Evolutionary conservation across 2,329 filamentous ascomycete species (phyloP).

Genomic region (Penicillium sp.): DNA sequence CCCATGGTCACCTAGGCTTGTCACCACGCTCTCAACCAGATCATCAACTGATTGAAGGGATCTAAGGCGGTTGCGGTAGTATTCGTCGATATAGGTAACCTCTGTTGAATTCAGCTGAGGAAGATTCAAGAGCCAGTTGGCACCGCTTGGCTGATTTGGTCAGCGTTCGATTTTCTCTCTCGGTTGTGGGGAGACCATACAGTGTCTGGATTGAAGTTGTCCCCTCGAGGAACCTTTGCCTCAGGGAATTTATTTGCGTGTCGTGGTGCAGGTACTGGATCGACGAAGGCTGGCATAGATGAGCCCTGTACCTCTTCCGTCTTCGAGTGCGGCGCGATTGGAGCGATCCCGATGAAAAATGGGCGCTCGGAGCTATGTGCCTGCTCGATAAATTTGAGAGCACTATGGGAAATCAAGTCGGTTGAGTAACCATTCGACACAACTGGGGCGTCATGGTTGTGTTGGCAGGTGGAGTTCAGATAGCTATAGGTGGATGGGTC

Average conservation of each 20-base stretch:
- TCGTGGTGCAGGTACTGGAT: slow-evolving; percentile 31
- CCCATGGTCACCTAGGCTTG: not conserved
- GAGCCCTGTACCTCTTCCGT: not conserved
- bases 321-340: slow-evolving; percentile 66
- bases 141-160: slow-evolving; percentile 1
- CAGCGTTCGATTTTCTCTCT: not conserved
- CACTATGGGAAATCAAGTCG: not conserved
- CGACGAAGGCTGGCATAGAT: not conserved
- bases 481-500: slow-evolving; percentile 69
- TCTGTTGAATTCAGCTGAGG: not conserved
- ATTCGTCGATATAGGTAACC: slow-evolving; percentile 6
- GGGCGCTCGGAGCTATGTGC: slow-evolving; percentile 46
- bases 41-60: slow-evolving; percentile 15
- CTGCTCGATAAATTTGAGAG: not conserved
- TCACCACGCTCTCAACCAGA: slow-evolving; percentile 4
- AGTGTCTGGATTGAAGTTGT: slow-evolving; percentile 65
- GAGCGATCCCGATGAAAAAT: slow-evolving; percentile 67
- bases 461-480: slow-evolving; percentile 62
- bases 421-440: slow-evolving; percentile 46
- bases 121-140: slow-evolving; percentile 1
- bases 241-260: slow-evolving; percentile 58
- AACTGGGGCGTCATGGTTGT: slow-evolving; percentile 57
- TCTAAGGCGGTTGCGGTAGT: slow-evolving; percentile 6
- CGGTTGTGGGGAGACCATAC: slow-evolving; percentile 35
- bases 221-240: slow-evolving; percentile 60